Conservation (phyloP, 2,329 filamentous ascomycete genomes). For the Whalleya microplaca region DNA sequence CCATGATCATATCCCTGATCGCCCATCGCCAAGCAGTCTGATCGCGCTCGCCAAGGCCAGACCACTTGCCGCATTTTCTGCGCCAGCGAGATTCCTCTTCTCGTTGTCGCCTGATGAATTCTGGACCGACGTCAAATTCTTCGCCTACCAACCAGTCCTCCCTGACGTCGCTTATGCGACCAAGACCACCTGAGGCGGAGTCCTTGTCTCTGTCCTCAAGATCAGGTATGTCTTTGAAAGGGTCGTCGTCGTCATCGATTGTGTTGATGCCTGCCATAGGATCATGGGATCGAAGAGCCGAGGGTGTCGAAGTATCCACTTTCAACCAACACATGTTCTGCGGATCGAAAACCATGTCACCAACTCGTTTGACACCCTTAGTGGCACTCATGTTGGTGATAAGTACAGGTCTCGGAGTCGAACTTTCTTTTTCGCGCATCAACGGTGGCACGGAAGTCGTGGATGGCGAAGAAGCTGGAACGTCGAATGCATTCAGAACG, state of each 20-base stretch:
- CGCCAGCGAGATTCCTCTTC: conserved; percentile 93
- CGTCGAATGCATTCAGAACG: conserved; percentile 77
- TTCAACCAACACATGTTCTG: conserved; percentile 98
- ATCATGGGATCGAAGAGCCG: conserved; percentile 55
- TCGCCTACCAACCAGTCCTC: conserved; percentile 89
- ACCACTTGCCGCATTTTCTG: conserved; percentile 86
- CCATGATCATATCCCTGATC: conserved; percentile 63
- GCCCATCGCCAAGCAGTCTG: conserved; percentile 77
- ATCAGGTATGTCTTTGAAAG: conserved; percentile 94
- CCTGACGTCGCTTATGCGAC: conserved; percentile 63
- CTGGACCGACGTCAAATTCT: conserved; percentile 95
- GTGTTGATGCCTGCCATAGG: conserved; percentile 69
- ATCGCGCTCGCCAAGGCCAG: conserved; percentile 60
- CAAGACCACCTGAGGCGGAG: conserved; percentile 50
- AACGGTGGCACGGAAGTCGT: conserved; percentile 50
- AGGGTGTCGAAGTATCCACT: conserved; percentile 56
- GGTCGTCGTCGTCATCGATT: conserved; percentile 85
- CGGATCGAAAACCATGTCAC: conserved; percentile 98
- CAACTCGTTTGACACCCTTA: conserved; percentile 89
- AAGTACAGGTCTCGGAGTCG: conserved; percentile 72
- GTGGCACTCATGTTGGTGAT: conserved; percentile 88
- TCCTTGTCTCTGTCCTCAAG: conserved; percentile 70
- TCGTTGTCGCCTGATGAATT: conserved; percentile 85
- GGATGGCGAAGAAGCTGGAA: conserved; percentile 58
- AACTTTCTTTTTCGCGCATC: conserved; percentile 58